These are phyloP conservation scores for Aspergillus sp. DNA, from an alignment of 2,329 filamentous ascomycete species.

Conservation along the genomic window DNA sequence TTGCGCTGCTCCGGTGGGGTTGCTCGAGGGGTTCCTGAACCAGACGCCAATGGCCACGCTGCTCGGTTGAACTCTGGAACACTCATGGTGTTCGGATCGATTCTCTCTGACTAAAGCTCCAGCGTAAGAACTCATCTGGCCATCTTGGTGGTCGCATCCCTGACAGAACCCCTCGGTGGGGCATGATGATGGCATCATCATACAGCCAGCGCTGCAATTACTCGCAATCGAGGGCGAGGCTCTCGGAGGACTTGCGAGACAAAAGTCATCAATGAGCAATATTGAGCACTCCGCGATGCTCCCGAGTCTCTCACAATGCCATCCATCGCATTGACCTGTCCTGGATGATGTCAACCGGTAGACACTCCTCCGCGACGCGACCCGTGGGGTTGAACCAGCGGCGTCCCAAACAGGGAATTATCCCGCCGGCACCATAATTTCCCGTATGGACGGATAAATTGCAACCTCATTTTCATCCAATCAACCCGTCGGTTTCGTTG, in stretches of 20 bases:
- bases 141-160: constrained; percentile 1
- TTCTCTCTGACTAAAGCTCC: background rate
- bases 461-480: background rate
- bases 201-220: background rate
- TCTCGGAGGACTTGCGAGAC: too few species aligned
- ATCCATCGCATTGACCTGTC: background rate
- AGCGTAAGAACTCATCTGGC: background rate
- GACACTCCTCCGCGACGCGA: constrained; percentile 2
- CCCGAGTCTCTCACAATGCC: background rate
- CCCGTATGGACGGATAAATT: constrained; percentile 8
- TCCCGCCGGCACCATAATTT: background rate
- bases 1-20: constrained; percentile 24
- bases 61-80: background rate
- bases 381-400: background rate
- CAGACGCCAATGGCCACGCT: background rate
- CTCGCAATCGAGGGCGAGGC: too few species aligned
- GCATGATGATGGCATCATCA: constrained; percentile 2
- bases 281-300: too few species aligned
- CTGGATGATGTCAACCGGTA: constrained; percentile 5
- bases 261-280: background rate
- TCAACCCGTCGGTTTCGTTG: constrained; percentile 1
- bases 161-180: constrained; percentile 19
- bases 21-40: background rate
- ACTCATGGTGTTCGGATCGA: background rate
- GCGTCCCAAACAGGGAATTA: constrained; percentile 1